These are phyloP conservation scores for Penicillium paradoxum DNA, from an alignment of 495 filamentous ascomycete genomes.

Conservation along the genomic window DNA sequence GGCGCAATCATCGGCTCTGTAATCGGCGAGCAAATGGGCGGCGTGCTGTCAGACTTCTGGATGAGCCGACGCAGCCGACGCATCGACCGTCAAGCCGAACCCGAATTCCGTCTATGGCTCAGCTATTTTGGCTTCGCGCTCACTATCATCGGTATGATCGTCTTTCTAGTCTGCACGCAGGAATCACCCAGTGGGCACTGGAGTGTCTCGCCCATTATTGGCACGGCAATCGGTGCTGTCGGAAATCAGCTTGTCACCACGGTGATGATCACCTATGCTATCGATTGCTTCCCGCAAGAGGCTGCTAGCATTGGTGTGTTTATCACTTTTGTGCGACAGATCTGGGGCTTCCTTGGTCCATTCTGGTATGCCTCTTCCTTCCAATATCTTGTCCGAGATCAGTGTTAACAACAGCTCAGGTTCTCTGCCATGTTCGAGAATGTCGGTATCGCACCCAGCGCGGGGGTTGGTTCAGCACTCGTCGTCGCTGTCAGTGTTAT, in stretches of 20 bases:
- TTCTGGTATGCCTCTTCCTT: slow-evolving; percentile 41
- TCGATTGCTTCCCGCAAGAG: slow-evolving; percentile 47
- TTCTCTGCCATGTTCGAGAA: slow-evolving; percentile 42
- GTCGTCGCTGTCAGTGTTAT: slow-evolving; percentile 35
- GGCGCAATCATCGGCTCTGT: slow-evolving; percentile 50
- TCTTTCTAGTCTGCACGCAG: slow-evolving; percentile 45
- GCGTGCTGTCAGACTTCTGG: slow-evolving; percentile 43
- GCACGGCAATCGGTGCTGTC: slow-evolving; percentile 43
- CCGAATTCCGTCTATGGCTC: slow-evolving; percentile 51
- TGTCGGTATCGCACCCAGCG: slow-evolving; percentile 38
- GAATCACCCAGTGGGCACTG: slow-evolving; percentile 35
- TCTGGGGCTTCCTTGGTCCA: slow-evolving; percentile 54
- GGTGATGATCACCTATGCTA: slow-evolving; percentile 49
- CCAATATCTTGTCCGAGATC: not conserved
- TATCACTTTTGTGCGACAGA: slow-evolving; percentile 48
- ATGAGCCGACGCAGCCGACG: slow-evolving; percentile 32
- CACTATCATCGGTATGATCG: slow-evolving; percentile 45
- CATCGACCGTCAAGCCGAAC: slow-evolving; percentile 26
- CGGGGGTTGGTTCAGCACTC: slow-evolving; percentile 31
- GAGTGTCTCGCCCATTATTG: slow-evolving; percentile 48
- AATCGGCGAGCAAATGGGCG: slow-evolving; percentile 52
- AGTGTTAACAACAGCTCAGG: slow-evolving; percentile 19
- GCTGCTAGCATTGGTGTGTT: slow-evolving; percentile 50
- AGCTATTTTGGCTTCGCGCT: slow-evolving; percentile 45
- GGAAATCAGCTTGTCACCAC: slow-evolving; percentile 56